Percentiles rank a stretch among this genome's conserved stretches.
These are phyloP conservation scores for Silene latifolia DNA, from an alignment of 148 eudicot genomes.

Conservation along the genomic window DNA sequence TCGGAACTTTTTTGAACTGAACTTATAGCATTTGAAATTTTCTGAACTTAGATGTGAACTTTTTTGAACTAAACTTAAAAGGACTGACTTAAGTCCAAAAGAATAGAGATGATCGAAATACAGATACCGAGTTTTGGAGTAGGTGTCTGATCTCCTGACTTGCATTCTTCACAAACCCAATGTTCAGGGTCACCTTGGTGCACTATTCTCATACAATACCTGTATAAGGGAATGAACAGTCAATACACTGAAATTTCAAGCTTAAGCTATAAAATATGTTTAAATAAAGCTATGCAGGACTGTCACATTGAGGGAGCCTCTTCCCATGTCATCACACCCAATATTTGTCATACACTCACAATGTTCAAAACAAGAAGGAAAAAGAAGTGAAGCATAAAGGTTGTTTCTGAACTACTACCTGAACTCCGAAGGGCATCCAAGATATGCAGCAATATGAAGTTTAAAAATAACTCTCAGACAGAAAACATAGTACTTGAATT, in stretches of 20 bases:
- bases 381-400: no score
- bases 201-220: constrained; percentile 27
- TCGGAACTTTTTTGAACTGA: no score
- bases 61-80: no score
- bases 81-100: no score
- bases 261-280: background rate
- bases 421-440: background rate
- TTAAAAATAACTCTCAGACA: no score
- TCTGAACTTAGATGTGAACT: no score
- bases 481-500: no score
- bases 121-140: constrained; percentile 15
- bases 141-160: constrained; percentile 6
- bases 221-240: constrained; percentile 6
- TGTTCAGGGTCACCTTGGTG: constrained; percentile 1
- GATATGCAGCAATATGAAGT: background rate
- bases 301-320: background rate
- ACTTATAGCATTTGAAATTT: no score
- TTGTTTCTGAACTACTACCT: background rate
- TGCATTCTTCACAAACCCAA: constrained; percentile 33
- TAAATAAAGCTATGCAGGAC: background rate
- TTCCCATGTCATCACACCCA: background rate
- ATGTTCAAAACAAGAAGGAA: no score
- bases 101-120: background rate
- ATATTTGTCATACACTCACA: background rate
- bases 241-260: background rate